Evolutionary conservation across 2,329 filamentous ascomycete species (phyloP), one percentile per base, ranked within the genome.

Genomic region (Fusarium brevicatenulatum): DNA sequence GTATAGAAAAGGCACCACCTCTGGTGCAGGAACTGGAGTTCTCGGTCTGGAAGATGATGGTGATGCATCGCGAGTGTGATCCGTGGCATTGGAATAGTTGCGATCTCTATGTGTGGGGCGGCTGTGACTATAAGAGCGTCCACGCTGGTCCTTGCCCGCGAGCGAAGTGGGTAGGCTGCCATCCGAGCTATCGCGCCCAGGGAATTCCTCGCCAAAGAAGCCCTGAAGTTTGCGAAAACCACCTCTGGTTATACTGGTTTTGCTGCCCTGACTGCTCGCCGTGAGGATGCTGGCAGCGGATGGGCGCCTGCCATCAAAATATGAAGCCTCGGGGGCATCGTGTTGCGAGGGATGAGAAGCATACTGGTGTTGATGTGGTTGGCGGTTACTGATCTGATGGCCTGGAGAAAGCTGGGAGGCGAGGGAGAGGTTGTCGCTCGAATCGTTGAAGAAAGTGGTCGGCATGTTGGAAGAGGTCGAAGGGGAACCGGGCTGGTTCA

Each of bases 1-100:
- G 80, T 96, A 98, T 70, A 97, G 88, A 88, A 97, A 99, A n/a
- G 96, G 96, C 43, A 97, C 96, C 65, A 99, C 95, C 82, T 98
- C 95, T 78, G 94, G 96, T 18, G 93, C 94, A 46, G 93, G 93
- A 57, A 95, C 87, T 18, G 95, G 95, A n/a, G 94, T 97, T 76
- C 92, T 89, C 53, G 95, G 94, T 74, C 94, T 88, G 34, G 93
- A 95, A 37, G 90, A 90, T 58, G 89, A 88, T 44, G 94, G 94
- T 59, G 95, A 97, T 50, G 87, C 88, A 71, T 95, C 92, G 68
- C 91, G 86, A 72, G 91, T 91, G 76, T 92, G 89, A 78, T 96
- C 90, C 60, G 90, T 91, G 59, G 89, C 90, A 82, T 90, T 91
- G 58, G 95, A 98, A 81, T 94, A 92, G 81, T 95, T 95, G 78